phyloP scores from a whole-genome alignment of 768 basidiomycete species.

The Pleurotus citrinopileatus region DNA sequence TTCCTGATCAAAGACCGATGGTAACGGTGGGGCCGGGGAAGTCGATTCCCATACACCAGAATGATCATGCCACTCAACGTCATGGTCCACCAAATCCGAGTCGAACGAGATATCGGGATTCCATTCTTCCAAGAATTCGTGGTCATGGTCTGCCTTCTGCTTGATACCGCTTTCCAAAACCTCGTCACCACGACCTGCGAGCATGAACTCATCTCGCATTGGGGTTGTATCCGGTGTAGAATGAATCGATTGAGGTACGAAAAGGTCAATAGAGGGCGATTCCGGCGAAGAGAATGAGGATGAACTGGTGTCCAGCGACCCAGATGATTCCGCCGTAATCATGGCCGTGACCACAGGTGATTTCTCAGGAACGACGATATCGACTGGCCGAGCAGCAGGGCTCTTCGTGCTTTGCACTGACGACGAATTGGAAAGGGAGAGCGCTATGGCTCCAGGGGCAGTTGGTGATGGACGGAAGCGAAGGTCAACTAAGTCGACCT shows the following conservation, averaged over 20 bases:
- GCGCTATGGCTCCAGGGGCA: not conserved
- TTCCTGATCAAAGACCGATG: not conserved
- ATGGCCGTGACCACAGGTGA: not conserved
- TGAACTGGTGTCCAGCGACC: not conserved
- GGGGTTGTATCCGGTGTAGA: constrained; percentile 6
- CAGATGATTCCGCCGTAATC: not conserved
- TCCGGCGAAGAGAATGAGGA: constrained; percentile 3
- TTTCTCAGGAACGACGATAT: not conserved
- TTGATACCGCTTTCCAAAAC: not conserved
- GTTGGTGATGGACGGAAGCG: constrained; percentile 5
- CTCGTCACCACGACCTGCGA: too few relatives aligned
- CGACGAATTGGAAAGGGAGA: constrained; percentile 3
- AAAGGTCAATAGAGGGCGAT: constrained; percentile 3
- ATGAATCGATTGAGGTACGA: not conserved
- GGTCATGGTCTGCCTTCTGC: not conserved
- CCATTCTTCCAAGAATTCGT: not conserved
- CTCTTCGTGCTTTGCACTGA: not conserved
- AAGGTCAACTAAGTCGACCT: constrained; percentile 6
- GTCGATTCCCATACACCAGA: constrained; percentile 6
- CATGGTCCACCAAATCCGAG: not conserved
- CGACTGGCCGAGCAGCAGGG: constrained; percentile 3
- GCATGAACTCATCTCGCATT: constrained; percentile 3
- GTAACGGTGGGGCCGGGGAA: not conserved
- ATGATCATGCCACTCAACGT: constrained; percentile 3
- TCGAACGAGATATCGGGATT: not conserved